phyloP scores from a whole-genome alignment of 768 basidiomycete genomes.

The Flagelloscypha sp. region DNA sequence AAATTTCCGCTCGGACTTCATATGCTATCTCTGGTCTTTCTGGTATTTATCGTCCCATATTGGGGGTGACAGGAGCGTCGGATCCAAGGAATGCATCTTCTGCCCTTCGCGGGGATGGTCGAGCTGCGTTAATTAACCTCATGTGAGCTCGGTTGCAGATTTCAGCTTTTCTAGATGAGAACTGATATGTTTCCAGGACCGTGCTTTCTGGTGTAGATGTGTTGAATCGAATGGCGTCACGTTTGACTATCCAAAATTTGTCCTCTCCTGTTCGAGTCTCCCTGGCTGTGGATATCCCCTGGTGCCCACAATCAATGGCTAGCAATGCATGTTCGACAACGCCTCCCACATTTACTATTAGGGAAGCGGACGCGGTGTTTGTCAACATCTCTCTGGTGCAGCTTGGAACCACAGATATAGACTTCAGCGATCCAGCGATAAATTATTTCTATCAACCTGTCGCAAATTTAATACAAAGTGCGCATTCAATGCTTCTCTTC shows the following conservation, averaged over 20 bases:
- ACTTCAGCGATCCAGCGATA: constrained; percentile 1
- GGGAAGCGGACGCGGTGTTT: constrained; percentile 10
- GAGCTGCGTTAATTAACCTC: too few species aligned
- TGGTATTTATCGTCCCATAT: constrained; percentile 12
- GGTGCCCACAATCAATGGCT: constrained; percentile 16
- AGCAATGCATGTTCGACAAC: constrained; percentile 10
- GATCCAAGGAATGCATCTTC: constrained; percentile 8
- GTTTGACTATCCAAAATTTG: too few species aligned
- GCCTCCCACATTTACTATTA: constrained; percentile 13
- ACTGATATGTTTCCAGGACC: too few species aligned
- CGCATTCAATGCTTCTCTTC: constrained; percentile 7
- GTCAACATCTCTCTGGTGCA: constrained; percentile 3
- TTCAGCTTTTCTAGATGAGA: too few species aligned
- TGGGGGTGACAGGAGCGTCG: constrained; percentile 12
- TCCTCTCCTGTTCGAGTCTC: constrained; percentile 16
- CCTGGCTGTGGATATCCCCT: constrained; percentile 15
- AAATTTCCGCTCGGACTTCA: constrained; percentile 11
- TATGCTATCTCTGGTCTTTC: constrained; percentile 12
- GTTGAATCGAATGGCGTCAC: too few species aligned
- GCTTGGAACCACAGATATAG: too few species aligned
- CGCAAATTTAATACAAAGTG: constrained; percentile 4
- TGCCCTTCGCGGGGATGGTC: constrained; percentile 10
- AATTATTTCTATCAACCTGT: constrained; percentile 4
- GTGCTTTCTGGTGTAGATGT: too few species aligned
- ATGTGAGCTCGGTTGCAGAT: too few species aligned